Evolutionary conservation across 192 early-diverging fungal species (phyloP).

Genomic region (Backusella liffmaniae): DNA sequence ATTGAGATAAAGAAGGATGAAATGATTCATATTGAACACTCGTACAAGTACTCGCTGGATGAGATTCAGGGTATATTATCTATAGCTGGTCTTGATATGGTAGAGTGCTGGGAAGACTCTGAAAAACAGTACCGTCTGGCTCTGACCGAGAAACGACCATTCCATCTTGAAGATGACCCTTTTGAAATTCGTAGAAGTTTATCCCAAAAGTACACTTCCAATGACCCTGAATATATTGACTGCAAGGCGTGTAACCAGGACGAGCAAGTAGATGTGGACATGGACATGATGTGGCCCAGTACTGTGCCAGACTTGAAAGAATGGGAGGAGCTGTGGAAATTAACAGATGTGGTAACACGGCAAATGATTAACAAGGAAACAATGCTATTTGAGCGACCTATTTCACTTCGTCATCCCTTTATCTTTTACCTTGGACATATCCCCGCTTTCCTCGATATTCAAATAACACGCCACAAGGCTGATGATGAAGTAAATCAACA

Average conservation of each 20-base stretch:
- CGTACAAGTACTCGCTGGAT: constrained; percentile 73
- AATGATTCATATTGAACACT: constrained; percentile 86
- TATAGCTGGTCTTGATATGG: constrained; percentile 41
- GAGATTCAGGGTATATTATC: constrained; percentile 57
- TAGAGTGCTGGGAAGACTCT: constrained; percentile 53
- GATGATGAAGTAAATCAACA: constrained; percentile 16
- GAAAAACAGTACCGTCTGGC: constrained; percentile 56
- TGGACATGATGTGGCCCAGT: background rate
- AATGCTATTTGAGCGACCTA: constrained; percentile 68
- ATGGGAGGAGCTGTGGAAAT: constrained; percentile 79
- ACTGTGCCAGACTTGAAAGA: constrained; percentile 64
- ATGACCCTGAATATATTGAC: background rate
- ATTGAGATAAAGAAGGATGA: constrained; percentile 64
- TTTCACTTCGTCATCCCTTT: constrained; percentile 82
- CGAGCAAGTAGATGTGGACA: background rate
- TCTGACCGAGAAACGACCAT: constrained; percentile 54
- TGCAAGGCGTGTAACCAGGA: background rate
- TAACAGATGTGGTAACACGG: constrained; percentile 72
- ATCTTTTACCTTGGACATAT: constrained; percentile 92
- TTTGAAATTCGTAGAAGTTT: background rate
- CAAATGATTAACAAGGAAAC: constrained; percentile 55
- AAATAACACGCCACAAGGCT: constrained; percentile 40
- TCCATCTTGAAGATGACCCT: constrained; percentile 34
- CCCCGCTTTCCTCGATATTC: constrained; percentile 66
- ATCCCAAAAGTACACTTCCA: background rate